A percentile compares a stretch with the other conserved stretches of the same genome.
Conservation (phyloP, 2,329 filamentous ascomycete species). For the Ceratocystis albifundus region DNA sequence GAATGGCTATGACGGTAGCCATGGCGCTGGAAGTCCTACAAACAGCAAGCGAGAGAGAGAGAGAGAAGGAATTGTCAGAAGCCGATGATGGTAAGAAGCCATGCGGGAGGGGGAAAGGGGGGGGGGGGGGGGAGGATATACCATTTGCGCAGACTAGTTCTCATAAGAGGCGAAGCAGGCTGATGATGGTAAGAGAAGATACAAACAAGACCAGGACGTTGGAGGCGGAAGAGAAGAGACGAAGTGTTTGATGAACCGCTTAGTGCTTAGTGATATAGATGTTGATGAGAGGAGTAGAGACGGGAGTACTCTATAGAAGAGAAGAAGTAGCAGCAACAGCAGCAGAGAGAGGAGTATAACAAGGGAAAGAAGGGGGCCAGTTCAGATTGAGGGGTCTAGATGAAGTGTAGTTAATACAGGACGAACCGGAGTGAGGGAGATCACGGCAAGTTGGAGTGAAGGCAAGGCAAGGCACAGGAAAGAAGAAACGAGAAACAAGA, state of each 20-base stretch:
- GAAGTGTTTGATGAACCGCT: not conserved
- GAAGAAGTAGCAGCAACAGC: too few species aligned
- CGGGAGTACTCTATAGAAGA: too few species aligned
- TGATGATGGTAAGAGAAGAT: not conserved
- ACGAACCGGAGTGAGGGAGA: not conserved
- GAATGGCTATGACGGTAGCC: conserved; percentile 13
- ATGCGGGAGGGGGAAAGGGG: not conserved
- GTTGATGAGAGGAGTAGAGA: too few species aligned
- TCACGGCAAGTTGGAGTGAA: not conserved
- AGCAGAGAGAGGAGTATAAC: too few species aligned
- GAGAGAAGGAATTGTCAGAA: too few species aligned
- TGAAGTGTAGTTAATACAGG: not conserved
- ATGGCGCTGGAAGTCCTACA: conserved; percentile 21
- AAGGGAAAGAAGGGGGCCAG: too few species aligned
- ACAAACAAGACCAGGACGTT: too few species aligned
- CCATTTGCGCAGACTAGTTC: conserved; percentile 11
- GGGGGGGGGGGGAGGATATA: not conserved
- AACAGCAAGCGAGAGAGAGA: not conserved
- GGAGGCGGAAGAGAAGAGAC: not conserved
- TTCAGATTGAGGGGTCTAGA: not conserved
- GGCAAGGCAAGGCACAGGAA: too few species aligned
- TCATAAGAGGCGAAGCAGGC: conserved; percentile 17
- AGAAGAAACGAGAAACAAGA: not conserved
- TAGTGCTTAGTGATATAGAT: too few species aligned
- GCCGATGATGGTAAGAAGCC: not conserved